A percentile compares a stretch with the other conserved stretches of the same genome.
Conservation (phyloP, 2,329 filamentous ascomycete genomes). For the Stachybotrys chartarum region DNA sequence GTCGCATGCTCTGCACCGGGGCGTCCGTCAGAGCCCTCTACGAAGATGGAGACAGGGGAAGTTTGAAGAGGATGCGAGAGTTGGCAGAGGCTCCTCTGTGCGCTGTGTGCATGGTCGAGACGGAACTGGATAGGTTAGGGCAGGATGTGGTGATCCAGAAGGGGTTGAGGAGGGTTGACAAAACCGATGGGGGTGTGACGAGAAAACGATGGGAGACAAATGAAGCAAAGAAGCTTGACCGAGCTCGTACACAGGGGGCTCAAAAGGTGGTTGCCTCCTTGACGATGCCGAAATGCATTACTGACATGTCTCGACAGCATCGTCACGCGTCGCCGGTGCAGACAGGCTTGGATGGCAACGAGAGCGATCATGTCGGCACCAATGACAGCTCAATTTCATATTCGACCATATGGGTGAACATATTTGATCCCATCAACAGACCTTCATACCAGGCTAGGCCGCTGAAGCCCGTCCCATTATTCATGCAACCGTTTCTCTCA, state of each 20-base stretch:
- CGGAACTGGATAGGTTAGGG: conserved; percentile 26
- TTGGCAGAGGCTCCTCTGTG: conserved; percentile 42
- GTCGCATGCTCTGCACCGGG: conserved; percentile 26
- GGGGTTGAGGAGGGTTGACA: conserved; percentile 35
- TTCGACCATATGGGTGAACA: conserved; percentile 39
- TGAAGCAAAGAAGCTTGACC: conserved; percentile 5
- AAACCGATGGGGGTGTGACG: conserved; percentile 38
- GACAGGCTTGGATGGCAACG: conserved; percentile 3
- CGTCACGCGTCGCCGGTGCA: neutral
- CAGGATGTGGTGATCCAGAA: conserved; percentile 27
- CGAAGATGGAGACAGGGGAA: conserved; percentile 1
- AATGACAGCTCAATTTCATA: conserved; percentile 10
- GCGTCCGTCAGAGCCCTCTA: conserved; percentile 24
- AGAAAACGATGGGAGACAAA: conserved; percentile 33
- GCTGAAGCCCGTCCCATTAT: conserved; percentile 43
- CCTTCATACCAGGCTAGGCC: conserved; percentile 39
- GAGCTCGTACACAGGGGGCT: neutral
- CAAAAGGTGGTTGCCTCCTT: neutral
- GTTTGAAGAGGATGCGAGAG: conserved; percentile 25
- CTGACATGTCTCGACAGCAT: neutral
- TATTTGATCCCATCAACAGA: conserved; percentile 39
- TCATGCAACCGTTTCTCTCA: conserved; percentile 27
- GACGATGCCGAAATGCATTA: neutral
- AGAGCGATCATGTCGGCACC: conserved; percentile 2
- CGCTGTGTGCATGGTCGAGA: conserved; percentile 33